Evolutionary conservation across 768 basidiomycete genomes (phyloP).

Genomic region (Collybia mongolica): DNA sequence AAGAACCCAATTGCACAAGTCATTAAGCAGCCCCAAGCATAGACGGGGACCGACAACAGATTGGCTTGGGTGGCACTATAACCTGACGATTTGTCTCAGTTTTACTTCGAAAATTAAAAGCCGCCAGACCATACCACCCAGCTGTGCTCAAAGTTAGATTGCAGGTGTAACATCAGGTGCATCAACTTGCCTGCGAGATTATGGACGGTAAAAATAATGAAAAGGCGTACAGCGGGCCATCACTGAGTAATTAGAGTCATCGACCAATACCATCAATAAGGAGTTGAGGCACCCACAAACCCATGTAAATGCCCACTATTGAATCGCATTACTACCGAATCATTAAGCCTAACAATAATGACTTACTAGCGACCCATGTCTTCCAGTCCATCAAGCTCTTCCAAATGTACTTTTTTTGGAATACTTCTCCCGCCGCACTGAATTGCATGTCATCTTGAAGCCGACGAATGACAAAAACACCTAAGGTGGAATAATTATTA

Average conservation of each 20-base stretch:
- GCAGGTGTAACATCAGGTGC: neutral
- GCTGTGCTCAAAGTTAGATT: conserved; percentile 19
- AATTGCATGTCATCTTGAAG: conserved; percentile 64
- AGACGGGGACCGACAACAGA: conserved; percentile 75
- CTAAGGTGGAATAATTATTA: conserved; percentile 24
- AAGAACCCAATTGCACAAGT: conserved; percentile 61
- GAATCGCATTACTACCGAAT: neutral
- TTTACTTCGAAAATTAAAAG: neutral
- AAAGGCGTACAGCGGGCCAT: conserved; percentile 55
- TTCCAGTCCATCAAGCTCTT: conserved; percentile 70
- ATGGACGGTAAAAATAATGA: conserved; percentile 55
- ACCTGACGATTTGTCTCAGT: conserved; percentile 28
- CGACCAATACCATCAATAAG: conserved; percentile 2
- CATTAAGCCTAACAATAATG: conserved; percentile 5
- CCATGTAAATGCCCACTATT: conserved; percentile 70
- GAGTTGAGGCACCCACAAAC: conserved; percentile 45
- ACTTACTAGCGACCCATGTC: conserved; percentile 67
- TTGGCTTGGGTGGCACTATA: conserved; percentile 68
- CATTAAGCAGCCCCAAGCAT: conserved; percentile 68
- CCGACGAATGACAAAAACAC: conserved; percentile 61
- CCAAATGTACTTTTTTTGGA: conserved; percentile 54
- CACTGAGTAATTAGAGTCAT: conserved; percentile 27
- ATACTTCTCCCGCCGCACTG: conserved; percentile 61
- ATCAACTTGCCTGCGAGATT: conserved; percentile 48
- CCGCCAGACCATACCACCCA: conserved; percentile 23